Evolutionary conservation across 1,284 basidiomycete species (phyloP), one percentile per base, ranked within the genome.

Genomic region (Boletus hoseneyae): DNA sequence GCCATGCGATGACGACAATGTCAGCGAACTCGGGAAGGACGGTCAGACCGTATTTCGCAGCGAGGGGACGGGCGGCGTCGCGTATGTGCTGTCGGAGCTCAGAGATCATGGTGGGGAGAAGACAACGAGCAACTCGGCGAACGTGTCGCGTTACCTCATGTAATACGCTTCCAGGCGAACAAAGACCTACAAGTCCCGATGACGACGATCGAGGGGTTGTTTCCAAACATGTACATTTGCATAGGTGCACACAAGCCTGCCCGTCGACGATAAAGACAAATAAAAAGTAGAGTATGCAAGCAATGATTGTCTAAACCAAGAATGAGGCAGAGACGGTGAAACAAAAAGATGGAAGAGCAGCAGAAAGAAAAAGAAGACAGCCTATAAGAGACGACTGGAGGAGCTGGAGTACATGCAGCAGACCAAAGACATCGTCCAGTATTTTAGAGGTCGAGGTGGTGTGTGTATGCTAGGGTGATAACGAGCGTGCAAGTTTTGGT

Each of bases 21-120:
- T 86, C 79, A 43, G 83, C 72, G 53, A 86, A 80, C 57, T 82
- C 81, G 1, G 78, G 73, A 61, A 92, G 71, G 21, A 63, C 55
- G 7, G 48, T 52, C 25, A 77, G 59, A 23, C 60, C 57, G 34
- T 55, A 53, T 39, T 55, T 59, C 11, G 44, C 30, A 4, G 61
- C 66, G 9, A 59, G n/a, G 5, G 65, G 65, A 19, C 52, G 54
- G 25, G 53, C 53, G 16, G 56, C 45, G 32, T 66, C 56, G 23
- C 66, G 68, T 38, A 68, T 40, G 42, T 67, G 53, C 38, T 45
- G 51, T 18, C 64, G 60, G 15, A 66, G 54, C 39, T 67, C 68
- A 19, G 57, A 50, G 41, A 66, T 63, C 67, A 66, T 65, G 51
- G 19, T 18, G 49, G 55, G 6, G 11, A 3, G 32, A 21, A 25